Evolutionary conservation across 2,329 filamentous ascomycete genomes (phyloP).

Genomic region (Byssoonygena ceratinophila): DNA sequence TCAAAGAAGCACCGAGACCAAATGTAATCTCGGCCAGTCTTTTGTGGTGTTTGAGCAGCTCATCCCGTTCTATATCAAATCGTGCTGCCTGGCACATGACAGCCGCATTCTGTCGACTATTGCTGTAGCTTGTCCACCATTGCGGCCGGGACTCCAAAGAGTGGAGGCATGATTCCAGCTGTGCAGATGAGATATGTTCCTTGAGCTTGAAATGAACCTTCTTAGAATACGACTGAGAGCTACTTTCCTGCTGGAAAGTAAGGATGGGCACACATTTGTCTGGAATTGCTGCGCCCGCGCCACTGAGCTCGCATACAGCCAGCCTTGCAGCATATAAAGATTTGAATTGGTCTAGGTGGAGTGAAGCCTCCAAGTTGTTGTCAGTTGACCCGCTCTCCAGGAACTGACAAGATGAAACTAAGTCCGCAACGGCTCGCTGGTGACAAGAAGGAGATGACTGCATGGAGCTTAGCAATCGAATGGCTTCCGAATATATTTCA

Average conservation of each 20-base stretch:
- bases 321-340: constrained; percentile 52
- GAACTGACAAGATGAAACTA: constrained; percentile 45
- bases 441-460: constrained; percentile 43
- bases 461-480: constrained; percentile 37
- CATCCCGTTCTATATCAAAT: constrained; percentile 46
- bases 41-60: constrained; percentile 33
- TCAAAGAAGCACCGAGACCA: constrained; percentile 29
- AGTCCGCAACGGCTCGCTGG: constrained; percentile 41
- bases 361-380: constrained; percentile 21
- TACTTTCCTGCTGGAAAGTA: constrained; percentile 18
- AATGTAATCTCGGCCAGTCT: constrained; percentile 29
- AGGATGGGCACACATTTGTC: constrained; percentile 42
- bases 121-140: constrained; percentile 56
- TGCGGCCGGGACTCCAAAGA: constrained; percentile 46
- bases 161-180: constrained; percentile 43
- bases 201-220: neutral
- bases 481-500: constrained; percentile 33
- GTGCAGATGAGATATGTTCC: constrained; percentile 8
- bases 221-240: constrained; percentile 12
- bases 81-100: constrained; percentile 53
- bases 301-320: constrained; percentile 52
- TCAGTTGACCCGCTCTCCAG: constrained; percentile 31
- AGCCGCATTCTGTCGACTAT: constrained; percentile 50
- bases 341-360: constrained; percentile 37
- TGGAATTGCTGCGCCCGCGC: constrained; percentile 43